Percentiles rank a stretch among this genome's conserved stretches.
Conservation (phyloP, 23 red algal genomes). For the Chondrus crispus region DNA sequence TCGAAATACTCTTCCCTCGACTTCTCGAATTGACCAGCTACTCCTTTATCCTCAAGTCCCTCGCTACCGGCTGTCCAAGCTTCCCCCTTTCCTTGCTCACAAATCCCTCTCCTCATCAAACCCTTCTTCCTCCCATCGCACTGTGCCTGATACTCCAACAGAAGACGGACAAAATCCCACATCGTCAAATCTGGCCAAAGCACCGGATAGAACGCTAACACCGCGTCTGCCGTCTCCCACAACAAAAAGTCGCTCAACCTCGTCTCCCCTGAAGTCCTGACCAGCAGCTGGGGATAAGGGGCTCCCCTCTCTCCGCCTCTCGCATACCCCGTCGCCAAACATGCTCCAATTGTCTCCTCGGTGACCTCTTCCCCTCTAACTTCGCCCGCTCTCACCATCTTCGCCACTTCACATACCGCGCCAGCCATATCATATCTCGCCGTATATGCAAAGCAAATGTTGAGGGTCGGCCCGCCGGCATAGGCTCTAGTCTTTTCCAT, state of each 20-base stretch:
- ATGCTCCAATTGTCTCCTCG: conserved; percentile 39
- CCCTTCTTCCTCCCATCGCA: not conserved
- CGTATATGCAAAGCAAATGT: conserved; percentile 92
- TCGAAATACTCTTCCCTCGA: too few relatives aligned
- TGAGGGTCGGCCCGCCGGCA: conserved; percentile 57
- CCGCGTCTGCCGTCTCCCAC: conserved; percentile 46
- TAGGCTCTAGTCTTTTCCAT: conserved; percentile 50
- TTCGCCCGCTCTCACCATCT: not conserved
- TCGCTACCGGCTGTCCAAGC: too few relatives aligned
- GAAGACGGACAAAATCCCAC: conserved; percentile 75
- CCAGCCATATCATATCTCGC: conserved; percentile 70
- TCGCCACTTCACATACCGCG: conserved; percentile 36
- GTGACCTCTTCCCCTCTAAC: conserved; percentile 30
- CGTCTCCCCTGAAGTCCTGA: conserved; percentile 88
- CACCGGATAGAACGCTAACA: conserved; percentile 61
- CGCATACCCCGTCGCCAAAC: conserved; percentile 40
- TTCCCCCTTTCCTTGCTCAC: not conserved
- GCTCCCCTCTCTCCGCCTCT: conserved; percentile 9
- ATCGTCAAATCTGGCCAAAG: conserved; percentile 89
- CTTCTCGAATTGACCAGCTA: too few relatives aligned
- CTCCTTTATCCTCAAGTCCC: too few relatives aligned
- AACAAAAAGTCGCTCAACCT: conserved; percentile 90
- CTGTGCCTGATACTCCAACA: conserved; percentile 69
- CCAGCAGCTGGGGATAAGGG: conserved; percentile 63
- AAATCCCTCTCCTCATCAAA: not conserved